A percentile compares a stretch with the other conserved stretches of the same genome.
phyloP scores from a whole-genome alignment of 495 filamentous ascomycete species.

The Choiromyces venosus region DNA sequence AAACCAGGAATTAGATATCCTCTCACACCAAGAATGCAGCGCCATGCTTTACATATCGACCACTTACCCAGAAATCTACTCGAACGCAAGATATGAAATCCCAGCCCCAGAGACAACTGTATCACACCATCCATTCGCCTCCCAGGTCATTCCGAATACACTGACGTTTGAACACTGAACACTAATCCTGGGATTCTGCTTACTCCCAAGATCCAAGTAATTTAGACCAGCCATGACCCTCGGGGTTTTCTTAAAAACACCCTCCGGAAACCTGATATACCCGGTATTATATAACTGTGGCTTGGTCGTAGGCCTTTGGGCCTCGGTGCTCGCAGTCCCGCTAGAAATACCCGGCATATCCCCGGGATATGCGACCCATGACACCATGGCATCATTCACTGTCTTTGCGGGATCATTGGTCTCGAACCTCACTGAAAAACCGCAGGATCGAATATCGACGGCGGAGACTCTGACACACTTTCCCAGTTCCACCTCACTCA shows the following conservation, averaged over 20 bases:
- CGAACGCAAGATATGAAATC: constrained; percentile 11
- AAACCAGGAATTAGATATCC: too few species aligned
- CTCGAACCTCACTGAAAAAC: too few species aligned
- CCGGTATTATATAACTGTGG: constrained; percentile 13
- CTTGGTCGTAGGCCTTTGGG: background rate
- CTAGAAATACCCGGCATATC: background rate
- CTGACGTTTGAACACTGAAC: background rate
- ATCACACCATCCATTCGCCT: constrained; percentile 1
- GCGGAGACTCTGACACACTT: too few species aligned
- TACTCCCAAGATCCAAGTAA: background rate
- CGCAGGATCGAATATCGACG: too few species aligned
- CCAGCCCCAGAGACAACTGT: constrained; percentile 4
- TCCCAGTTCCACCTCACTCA: too few species aligned
- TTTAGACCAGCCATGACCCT: background rate
- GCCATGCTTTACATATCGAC: too few species aligned
- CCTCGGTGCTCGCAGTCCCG: background rate
- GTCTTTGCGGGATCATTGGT: too few species aligned
- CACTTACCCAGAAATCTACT: too few species aligned
- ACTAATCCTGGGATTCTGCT: background rate
- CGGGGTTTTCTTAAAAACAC: background rate
- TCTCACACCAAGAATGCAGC: constrained; percentile 7
- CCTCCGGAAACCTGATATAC: background rate
- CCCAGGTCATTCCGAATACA: constrained; percentile 7
- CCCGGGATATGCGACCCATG: constrained; percentile 6
- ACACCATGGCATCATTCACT: background rate